Evolutionary conservation across 2,329 filamentous ascomycete genomes (phyloP), one percentile per base, ranked within the genome.

Genomic region (Paracorniculantispora psalliotae): DNA sequence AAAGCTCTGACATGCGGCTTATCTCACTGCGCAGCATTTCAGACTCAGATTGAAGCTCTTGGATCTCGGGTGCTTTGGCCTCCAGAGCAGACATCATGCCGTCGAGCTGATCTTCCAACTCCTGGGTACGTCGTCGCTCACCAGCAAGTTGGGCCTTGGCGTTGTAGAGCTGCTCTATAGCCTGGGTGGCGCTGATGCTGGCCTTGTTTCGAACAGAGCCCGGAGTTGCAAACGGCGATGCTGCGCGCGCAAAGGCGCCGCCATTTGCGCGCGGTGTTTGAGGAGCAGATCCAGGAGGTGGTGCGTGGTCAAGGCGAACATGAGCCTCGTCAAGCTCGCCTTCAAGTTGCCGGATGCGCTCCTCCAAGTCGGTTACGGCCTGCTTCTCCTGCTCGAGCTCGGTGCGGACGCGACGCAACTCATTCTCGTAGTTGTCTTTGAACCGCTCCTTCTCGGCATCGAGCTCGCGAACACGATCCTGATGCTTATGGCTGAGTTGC

Each of bases 61-160:
- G 87, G 30, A 97, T 84, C 68, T 97, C 92, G 0, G 94, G 94
- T 26, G 88, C 87, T 71, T 90, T 92, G 25, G 87, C 87, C 71
- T 99, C 92, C 39, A 97, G 76, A 60, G 92, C 88, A 39, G 86
- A 82, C 60, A 97, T 84, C 77, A 97, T 90, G 61, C 94, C 90
- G 63, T 97, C 91, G 47, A 97, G 78, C 47, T 93, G 86, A 39
- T 86, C 82, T 19, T 84, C 83, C 12, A 97, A 83, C 68, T 91
- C 85, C 63, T 89, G 85, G 65, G 85, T 91, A 23, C 86, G 84
- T 60, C 89, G 83, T 69, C 87, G 87, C 71, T 96, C 90, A 3
- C 81, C 83, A 3, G 87, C 85, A 35, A 97, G 79, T 66, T 90
- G 83, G 58, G 84, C 79, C 79, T 94, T 90, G 72, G 86, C 78